A percentile compares a stretch with the other conserved stretches of the same genome.
Evolutionary conservation across 2,329 filamentous ascomycete species (phyloP).

Genomic region (Xylariomycetidae sp.): DNA sequence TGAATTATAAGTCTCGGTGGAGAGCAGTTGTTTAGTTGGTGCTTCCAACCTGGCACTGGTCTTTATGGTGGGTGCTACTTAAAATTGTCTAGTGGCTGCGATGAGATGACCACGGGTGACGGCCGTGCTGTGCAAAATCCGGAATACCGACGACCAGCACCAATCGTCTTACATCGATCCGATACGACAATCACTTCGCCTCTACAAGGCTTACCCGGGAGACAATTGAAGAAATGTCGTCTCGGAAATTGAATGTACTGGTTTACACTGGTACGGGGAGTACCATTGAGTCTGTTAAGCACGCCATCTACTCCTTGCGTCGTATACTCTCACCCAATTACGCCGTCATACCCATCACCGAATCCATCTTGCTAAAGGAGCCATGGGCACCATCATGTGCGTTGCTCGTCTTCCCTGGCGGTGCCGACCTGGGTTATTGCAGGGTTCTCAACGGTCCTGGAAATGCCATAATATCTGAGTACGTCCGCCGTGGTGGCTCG

Average conservation of each 20-base stretch:
- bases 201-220: too few species aligned
- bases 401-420: slow-evolving; percentile 85
- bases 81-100: too few species aligned
- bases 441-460: slow-evolving; percentile 81
- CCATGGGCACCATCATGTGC: slow-evolving; percentile 87
- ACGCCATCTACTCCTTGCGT: slow-evolving; percentile 82
- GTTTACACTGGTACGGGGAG: slow-evolving; percentile 92
- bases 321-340: slow-evolving; percentile 85
- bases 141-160: too few species aligned
- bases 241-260: slow-evolving; percentile 78
- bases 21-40: too few species aligned
- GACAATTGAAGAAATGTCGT: too few species aligned
- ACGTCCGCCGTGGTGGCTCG: slow-evolving; percentile 75
- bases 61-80: too few species aligned
- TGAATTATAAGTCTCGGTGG: too few species aligned
- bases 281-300: slow-evolving; percentile 81
- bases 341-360: slow-evolving; percentile 81
- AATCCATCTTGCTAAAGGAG: slow-evolving; percentile 77
- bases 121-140: too few species aligned
- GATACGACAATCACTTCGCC: too few species aligned
- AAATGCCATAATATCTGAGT: slow-evolving; percentile 79
- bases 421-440: slow-evolving; percentile 91
- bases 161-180: too few species aligned
- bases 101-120: too few species aligned
- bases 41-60: too few species aligned